Evolutionary conservation across 2,329 filamentous ascomycete genomes (phyloP).

Genomic region (Cyphellophora europaea): DNA sequence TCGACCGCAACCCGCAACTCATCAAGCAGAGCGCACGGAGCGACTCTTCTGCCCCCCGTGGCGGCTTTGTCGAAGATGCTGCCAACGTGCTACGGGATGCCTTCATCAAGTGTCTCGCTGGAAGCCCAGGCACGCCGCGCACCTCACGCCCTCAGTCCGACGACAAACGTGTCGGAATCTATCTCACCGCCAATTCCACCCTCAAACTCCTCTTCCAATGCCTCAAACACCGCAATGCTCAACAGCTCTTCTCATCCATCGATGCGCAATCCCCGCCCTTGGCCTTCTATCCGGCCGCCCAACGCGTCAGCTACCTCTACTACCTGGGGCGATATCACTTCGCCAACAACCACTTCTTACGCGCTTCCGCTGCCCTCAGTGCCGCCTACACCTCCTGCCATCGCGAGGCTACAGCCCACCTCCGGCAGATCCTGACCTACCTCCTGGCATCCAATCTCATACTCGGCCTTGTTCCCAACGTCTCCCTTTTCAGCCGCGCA

Average conservation of each 20-base stretch:
- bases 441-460: slow-evolving; percentile 76
- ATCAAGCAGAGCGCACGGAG: slow-evolving; percentile 38
- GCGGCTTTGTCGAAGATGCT: slow-evolving; percentile 76
- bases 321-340: slow-evolving; percentile 88
- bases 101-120: slow-evolving; percentile 76
- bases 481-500: slow-evolving; percentile 55
- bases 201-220: slow-evolving; percentile 83
- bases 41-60: slow-evolving; percentile 56
- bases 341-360: slow-evolving; percentile 71
- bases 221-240: slow-evolving; percentile 70
- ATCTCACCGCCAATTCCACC: slow-evolving; percentile 84
- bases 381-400: slow-evolving; percentile 72
- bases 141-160: slow-evolving; percentile 51
- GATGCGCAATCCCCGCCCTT: slow-evolving; percentile 73
- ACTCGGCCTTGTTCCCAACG: slow-evolving; percentile 71
- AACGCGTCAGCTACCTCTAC: slow-evolving; percentile 88
- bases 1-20: slow-evolving; percentile 72
- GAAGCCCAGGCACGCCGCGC: slow-evolving; percentile 37
- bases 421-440: slow-evolving; percentile 71
- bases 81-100: slow-evolving; percentile 85
- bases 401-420: slow-evolving; percentile 51
- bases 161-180: slow-evolving; percentile 79
- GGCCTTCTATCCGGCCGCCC: slow-evolving; percentile 69
- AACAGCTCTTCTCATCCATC: slow-evolving; percentile 84
- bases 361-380: slow-evolving; percentile 66